Base-by-base conservation (phyloP, 257 asterid genomes). In the Capsicum pubescens region DNA sequence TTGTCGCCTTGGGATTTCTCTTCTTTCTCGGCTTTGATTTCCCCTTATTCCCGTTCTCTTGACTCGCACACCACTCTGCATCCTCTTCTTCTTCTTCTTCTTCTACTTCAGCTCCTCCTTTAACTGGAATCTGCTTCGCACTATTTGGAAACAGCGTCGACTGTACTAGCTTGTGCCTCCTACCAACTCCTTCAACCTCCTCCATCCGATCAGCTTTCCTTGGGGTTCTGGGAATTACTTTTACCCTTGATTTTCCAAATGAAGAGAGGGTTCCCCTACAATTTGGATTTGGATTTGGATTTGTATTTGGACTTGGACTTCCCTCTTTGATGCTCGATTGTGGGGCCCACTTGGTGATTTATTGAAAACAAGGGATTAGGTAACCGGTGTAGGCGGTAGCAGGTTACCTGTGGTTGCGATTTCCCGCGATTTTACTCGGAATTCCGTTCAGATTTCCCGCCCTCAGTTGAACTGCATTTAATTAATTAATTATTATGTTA, bases 131-230 rank as follows among this genome's bases (percentile, higher is more conserved):
- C 74, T 77, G 91, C 67, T 87, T 90, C 60, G 59, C 82, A 71
- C 83, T 63, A 83, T 83, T 91, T 6, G 97, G 92, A 86, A 94
- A 94, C 84, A 95, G 85, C 66, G 94, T 92, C 83, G 94, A 86
- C 44, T 95, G 98, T 68, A 94, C 97, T 83, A 94, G 87, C 86
- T 93, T 87, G 69, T 97, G 93, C 88, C 85, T 85, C 58, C 35
- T 91, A 54, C 85, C 87, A 74, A 50, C 46, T 52, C 46, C 81
- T 74, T 77, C 81, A 66, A 66, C 50, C n/a, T 77, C 82, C 64
- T 77, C 82, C 82, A 77, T 77, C 54, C 26, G 82, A 77, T 77
- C 82, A 77, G 64, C 26, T 77, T 55, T 0, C 15, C 15, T 77
- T 77, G 54, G 82, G 64, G 66, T 77, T 77, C 54, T 54, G 19